phyloP scores from a whole-genome alignment of 768 basidiomycete species.

The Suillus ampliporus region DNA sequence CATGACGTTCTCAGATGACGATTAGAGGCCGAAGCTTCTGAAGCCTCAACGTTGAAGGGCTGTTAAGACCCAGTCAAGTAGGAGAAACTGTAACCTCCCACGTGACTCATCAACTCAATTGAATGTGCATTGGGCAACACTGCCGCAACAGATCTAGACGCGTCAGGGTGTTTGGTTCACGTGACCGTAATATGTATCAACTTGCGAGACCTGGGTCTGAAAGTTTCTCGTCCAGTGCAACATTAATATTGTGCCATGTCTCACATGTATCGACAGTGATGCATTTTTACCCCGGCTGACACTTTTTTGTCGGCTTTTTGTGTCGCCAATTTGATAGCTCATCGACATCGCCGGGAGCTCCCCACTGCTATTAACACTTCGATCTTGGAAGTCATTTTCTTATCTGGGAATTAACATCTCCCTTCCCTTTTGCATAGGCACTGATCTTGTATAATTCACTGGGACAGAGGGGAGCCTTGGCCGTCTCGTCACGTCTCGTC shows the following conservation, averaged over 20 bases:
- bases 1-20: neutral
- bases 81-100: neutral
- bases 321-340: no score
- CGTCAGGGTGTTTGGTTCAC: neutral
- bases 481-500: conserved; percentile 43
- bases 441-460: conserved; percentile 52
- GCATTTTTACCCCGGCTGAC: conserved; percentile 51
- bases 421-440: conserved; percentile 69
- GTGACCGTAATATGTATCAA: neutral
- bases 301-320: no score
- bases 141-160: neutral
- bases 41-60: neutral
- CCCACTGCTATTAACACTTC: no score
- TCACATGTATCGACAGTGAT: no score
- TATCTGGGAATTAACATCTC: conserved; percentile 58
- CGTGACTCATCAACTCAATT: neutral
- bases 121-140: no score
- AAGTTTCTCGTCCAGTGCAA: no score
- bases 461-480: conserved; percentile 47
- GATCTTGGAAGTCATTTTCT: neutral
- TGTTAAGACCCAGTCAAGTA: neutral
- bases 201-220: no score
- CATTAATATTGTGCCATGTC: no score
- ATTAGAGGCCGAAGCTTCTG: neutral
- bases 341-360: no score